These are phyloP conservation scores for Penicillium sp. DNA, from an alignment of 2,329 filamentous ascomycete species.

Conservation along the genomic window DNA sequence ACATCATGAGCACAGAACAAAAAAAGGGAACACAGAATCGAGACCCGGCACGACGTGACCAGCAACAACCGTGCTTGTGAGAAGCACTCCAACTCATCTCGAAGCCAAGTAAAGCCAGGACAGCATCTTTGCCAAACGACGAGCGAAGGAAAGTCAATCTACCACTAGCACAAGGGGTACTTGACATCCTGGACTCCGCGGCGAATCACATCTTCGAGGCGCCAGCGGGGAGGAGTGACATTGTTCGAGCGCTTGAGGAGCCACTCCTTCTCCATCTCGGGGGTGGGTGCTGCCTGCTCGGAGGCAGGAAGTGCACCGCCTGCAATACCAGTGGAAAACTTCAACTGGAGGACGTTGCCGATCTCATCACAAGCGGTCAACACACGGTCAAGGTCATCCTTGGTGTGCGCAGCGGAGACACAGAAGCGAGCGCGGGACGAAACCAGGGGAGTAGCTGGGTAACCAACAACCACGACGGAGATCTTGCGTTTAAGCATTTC, in stretches of 20 bases:
- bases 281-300: constrained; percentile 58
- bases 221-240: constrained; percentile 71
- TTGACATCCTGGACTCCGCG: constrained; percentile 73
- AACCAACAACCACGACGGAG: constrained; percentile 93
- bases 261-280: constrained; percentile 69
- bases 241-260: constrained; percentile 50
- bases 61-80: constrained; percentile 33
- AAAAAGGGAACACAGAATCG: constrained; percentile 7
- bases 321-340: constrained; percentile 93
- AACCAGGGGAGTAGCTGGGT: constrained; percentile 92
- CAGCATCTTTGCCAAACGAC: constrained; percentile 16
- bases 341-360: constrained; percentile 86
- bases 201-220: constrained; percentile 68
- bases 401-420: constrained; percentile 92
- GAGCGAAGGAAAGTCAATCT: constrained; percentile 27
- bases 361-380: constrained; percentile 88
- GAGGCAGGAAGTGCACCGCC: constrained; percentile 76
- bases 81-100: constrained; percentile 9
- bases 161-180: constrained; percentile 65
- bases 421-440: constrained; percentile 95
- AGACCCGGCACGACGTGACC: constrained; percentile 32
- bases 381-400: constrained; percentile 91
- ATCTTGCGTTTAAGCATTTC: constrained; percentile 99
- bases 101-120: constrained; percentile 13
- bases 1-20: constrained; percentile 9